phyloP scores from a whole-genome alignment of 1,284 basidiomycete genomes.

The Ceratobasidium sp. region DNA sequence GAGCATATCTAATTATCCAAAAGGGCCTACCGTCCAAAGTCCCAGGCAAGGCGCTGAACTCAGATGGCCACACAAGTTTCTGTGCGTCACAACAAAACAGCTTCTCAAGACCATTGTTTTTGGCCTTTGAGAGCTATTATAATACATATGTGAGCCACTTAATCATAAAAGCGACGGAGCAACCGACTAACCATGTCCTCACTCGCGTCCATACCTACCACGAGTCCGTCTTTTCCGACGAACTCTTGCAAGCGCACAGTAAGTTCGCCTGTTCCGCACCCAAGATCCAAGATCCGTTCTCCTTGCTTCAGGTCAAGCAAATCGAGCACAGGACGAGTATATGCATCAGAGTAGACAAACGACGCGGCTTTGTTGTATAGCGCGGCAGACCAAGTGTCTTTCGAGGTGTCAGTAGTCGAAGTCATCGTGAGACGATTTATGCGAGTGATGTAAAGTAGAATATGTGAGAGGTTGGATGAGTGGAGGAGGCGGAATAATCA shows the following conservation, averaged over 20 bases:
- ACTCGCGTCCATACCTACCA: slow-evolving; percentile 79
- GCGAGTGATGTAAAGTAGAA: not conserved
- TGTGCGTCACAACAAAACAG: slow-evolving; percentile 69
- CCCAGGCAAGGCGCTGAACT: slow-evolving; percentile 50
- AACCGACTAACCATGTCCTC: slow-evolving; percentile 73
- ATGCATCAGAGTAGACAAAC: slow-evolving; percentile 81
- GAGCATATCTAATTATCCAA: not conserved
- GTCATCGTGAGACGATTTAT: too few relatives aligned
- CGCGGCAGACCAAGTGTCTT: slow-evolving; percentile 65
- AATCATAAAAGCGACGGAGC: not conserved
- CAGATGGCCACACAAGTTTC: slow-evolving; percentile 59
- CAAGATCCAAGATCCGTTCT: slow-evolving; percentile 81
- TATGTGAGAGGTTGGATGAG: not conserved
- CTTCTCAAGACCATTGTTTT: slow-evolving; percentile 63
- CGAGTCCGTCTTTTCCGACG: slow-evolving; percentile 69
- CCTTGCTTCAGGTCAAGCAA: slow-evolving; percentile 74
- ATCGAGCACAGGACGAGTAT: slow-evolving; percentile 71
- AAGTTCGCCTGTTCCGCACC: slow-evolving; percentile 86
- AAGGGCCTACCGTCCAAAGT: slow-evolving; percentile 62
- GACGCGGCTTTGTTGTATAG: slow-evolving; percentile 71
- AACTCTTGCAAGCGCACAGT: slow-evolving; percentile 68
- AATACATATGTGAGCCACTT: not conserved
- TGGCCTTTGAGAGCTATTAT: slow-evolving; percentile 70
- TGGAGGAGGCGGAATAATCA: not conserved
- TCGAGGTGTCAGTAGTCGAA: not conserved